A percentile compares a stretch with the other conserved stretches of the same genome.
Evolutionary conservation across 1,284 basidiomycete species (phyloP).

Genomic region (Spongispora temasekensis): DNA sequence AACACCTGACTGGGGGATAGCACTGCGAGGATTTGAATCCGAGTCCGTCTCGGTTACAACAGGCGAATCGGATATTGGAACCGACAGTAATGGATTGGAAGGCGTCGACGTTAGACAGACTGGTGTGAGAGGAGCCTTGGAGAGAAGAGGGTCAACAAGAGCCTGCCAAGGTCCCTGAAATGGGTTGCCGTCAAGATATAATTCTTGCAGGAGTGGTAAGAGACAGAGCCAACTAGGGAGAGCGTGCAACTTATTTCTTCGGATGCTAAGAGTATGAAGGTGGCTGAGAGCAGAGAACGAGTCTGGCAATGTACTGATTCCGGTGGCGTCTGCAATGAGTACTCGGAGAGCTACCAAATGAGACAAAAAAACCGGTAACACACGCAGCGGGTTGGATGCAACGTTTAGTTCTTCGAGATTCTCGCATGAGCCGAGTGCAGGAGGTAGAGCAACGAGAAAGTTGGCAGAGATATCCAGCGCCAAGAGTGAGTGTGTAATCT

Average conservation of each 20-base stretch:
- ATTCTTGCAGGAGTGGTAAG: slow-evolving; percentile 77
- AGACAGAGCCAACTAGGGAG: slow-evolving; percentile 93
- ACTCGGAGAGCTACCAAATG: slow-evolving; percentile 79
- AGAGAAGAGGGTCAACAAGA: slow-evolving; percentile 79
- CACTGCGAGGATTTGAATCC: slow-evolving; percentile 54
- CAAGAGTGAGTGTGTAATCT: slow-evolving; percentile 75
- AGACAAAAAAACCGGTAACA: slow-evolving; percentile 81
- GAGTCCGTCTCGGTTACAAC: slow-evolving; percentile 51
- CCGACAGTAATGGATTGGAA: slow-evolving; percentile 52
- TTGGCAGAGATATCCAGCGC: slow-evolving; percentile 91
- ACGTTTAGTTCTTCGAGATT: slow-evolving; percentile 93
- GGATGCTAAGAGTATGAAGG: slow-evolving; percentile 85
- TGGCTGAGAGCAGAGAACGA: slow-evolving; percentile 68
- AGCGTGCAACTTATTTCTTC: slow-evolving; percentile 86
- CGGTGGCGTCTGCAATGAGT: slow-evolving; percentile 87
- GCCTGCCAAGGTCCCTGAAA: slow-evolving; percentile 92
- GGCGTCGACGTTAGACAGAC: slow-evolving; percentile 70
- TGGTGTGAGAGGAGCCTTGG: slow-evolving; percentile 60
- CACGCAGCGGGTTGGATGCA: slow-evolving; percentile 85
- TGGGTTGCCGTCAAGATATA: slow-evolving; percentile 92
- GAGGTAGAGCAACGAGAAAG: slow-evolving; percentile 80
- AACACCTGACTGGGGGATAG: slow-evolving; percentile 33
- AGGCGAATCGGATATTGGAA: slow-evolving; percentile 39
- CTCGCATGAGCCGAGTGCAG: slow-evolving; percentile 73
- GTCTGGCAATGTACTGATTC: slow-evolving; percentile 73